Base-by-base conservation (phyloP, 306 rosid species). In the Quercus bicolor region DNA sequence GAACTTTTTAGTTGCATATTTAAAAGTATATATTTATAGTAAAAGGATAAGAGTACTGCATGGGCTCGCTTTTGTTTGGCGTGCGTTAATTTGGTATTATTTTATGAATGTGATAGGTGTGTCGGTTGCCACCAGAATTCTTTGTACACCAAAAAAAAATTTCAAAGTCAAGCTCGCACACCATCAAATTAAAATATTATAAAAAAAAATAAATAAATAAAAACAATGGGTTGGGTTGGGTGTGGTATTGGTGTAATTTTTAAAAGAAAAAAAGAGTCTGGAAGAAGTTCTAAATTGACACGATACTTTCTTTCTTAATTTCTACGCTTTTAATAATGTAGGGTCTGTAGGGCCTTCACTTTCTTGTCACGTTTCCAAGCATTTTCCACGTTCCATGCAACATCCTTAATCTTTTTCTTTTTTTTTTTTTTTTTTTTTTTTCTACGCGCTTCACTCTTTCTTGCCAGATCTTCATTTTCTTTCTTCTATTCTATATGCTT, bases 341-440 rank as follows among this genome's bases (percentile, higher is more conserved):
- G 14, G 53, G 16, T 8, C 45, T 7, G 45, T 40, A 40, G 21
- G 34, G 18, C 33, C 61, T 3, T 43, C 68, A 29, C 75, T 77
- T 66, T 74, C 52, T 51, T 18, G 57, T 65, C 69, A 43, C 65
- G 80, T 64, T 70, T 77, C 56, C 53, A 31, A 72, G 82, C 86
- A 79, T 87, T 91, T 89, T 83, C 60, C 93, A 91, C 91, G 96
- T 90, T 89, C 57, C 84, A 64, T 85, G 77, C 77, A 62, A 37
- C 24, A 31, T 5, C n/a, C 2, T 31, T 48, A 64, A 16, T 2
- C 5, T 29, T 20, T 29, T n/a, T n/a, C n/a, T 72, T 6, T 20
- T 34, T 52, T 1, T 13, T 19, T 23, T 23, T 23, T 23, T 31
- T 16, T 23, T 24, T 20, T 31, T n/a, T 24, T 11, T 34, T 26